Conservation (phyloP, 2,329 filamentous ascomycete genomes). For the Shiraia sp. region DNA sequence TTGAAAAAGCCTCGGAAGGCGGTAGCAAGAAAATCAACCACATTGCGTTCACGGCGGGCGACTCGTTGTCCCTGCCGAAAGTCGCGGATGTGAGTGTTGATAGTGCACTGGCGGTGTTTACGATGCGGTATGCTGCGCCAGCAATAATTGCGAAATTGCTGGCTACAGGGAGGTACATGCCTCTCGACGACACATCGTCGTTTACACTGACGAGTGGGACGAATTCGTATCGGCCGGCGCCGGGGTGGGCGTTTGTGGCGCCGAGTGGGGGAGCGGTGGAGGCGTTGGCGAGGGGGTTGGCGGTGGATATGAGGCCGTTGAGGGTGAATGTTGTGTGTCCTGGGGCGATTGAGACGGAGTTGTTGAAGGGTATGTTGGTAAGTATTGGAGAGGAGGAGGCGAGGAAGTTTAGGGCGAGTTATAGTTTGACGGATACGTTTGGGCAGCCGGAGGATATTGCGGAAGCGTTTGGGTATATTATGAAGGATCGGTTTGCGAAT, state of each 20-base stretch:
- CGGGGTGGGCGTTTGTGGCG: slow-evolving; percentile 38
- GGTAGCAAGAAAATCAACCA: slow-evolving; percentile 39
- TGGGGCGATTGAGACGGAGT: slow-evolving; percentile 48
- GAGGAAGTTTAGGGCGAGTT: slow-evolving; percentile 17
- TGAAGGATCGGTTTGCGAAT: slow-evolving; percentile 49
- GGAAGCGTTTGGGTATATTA: slow-evolving; percentile 50
- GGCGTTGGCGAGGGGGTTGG: slow-evolving; percentile 43
- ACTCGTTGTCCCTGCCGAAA: slow-evolving; percentile 16
- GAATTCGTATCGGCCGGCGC: slow-evolving; percentile 38
- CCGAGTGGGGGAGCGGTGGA: slow-evolving; percentile 30
- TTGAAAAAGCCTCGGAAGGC: slow-evolving; percentile 31
- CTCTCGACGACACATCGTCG: slow-evolving; percentile 28
- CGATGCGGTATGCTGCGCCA: slow-evolving; percentile 42
- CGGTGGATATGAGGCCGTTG: slow-evolving; percentile 49
- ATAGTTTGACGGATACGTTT: slow-evolving; percentile 25
- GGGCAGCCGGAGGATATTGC: slow-evolving; percentile 45
- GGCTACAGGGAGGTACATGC: slow-evolving; percentile 40
- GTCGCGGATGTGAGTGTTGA: slow-evolving; percentile 33
- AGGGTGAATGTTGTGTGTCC: slow-evolving; percentile 49
- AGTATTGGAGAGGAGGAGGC: slow-evolving; percentile 15
- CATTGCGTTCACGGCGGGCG: slow-evolving; percentile 37
- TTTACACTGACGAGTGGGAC: slow-evolving; percentile 49
- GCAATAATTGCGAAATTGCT: slow-evolving; percentile 49
- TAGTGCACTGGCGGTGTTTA: slow-evolving; percentile 19
- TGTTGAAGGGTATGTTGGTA: slow-evolving; percentile 36